Evolutionary conservation across 768 basidiomycete species (phyloP), one percentile per base, ranked within the genome.

Genomic region (Suillus paluster): DNA sequence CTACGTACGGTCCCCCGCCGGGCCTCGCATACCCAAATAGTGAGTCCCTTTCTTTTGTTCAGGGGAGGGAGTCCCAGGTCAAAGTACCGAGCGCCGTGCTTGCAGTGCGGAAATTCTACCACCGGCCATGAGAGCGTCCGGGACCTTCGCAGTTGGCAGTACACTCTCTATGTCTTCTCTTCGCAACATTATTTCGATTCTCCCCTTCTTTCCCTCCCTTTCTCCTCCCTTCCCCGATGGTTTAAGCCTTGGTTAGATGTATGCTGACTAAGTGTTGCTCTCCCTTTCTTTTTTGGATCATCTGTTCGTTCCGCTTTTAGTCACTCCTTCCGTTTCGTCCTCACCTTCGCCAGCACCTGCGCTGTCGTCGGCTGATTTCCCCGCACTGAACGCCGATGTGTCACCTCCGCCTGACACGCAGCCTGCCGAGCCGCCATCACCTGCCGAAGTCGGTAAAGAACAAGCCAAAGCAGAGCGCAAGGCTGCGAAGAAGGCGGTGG

Each of bases 41-140:
- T 92, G 88, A 92, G 91, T 87, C 68, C 67, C 73, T 79, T 79
- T 80, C 75, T 73, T 77, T 78, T 73, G 76, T 77, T 77, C 74
- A 85, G 88, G 89, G 89, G 90, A 89, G 88, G 90, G 89, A 85
- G 78, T 79, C 80, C 79, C 76, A 79, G 89, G 88, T 82, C 87
- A 86, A 84, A 84, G 88, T 92, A 91, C 90, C 91, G 83, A 92
- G 89, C 79, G 77, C 89, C 88, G 87, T 90, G 81, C 90, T 89
- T 91, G 90, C 89, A 92, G 90, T 90, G 87, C 89, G 89, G 87
- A 89, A 87, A 84, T 79, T 85, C 80, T 85, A 85, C 78, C 81
- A 86, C 84, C 87, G 84, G 74, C 84, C 83, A 80, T 91, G 81
- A 91, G 80, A 77, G 76, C 78, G 66, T 59, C 63, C 63, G 57